Conservation (phyloP, 805 yeast species). For the Spathaspora passalidarum region DNA sequence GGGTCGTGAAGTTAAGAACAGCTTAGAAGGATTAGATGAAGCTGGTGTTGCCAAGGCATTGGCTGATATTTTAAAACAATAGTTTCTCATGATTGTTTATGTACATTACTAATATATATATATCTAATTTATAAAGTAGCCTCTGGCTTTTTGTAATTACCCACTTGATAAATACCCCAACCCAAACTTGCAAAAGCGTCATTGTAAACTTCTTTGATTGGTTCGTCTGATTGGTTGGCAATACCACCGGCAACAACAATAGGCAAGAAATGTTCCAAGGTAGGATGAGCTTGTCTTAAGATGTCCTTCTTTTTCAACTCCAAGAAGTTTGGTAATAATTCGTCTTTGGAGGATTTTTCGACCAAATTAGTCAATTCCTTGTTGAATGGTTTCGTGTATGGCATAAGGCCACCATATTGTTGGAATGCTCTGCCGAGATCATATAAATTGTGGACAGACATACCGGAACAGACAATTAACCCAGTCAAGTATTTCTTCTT, state of each 20-base stretch:
- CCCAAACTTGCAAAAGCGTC: slow-evolving; percentile 49
- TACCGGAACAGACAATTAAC: slow-evolving; percentile 64
- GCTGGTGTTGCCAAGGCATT: slow-evolving; percentile 42
- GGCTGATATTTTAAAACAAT: slow-evolving; percentile 36
- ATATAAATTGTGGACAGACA: slow-evolving; percentile 73
- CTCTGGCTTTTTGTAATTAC: slow-evolving; percentile 13
- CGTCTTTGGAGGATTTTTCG: slow-evolving; percentile 16
- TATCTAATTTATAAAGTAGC: neutral
- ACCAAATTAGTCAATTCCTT: slow-evolving; percentile 41
- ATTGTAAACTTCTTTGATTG: slow-evolving; percentile 46
- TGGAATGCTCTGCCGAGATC: slow-evolving; percentile 39
- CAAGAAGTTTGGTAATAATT: slow-evolving; percentile 35
- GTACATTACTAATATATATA: neutral
- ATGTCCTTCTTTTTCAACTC: slow-evolving; percentile 32
- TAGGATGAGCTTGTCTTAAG: slow-evolving; percentile 62
- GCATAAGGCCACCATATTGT: slow-evolving; percentile 22
- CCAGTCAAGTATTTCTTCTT: slow-evolving; percentile 26
- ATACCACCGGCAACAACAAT: slow-evolving; percentile 60
- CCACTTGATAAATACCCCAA: slow-evolving; percentile 66
- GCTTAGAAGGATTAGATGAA: slow-evolving; percentile 47
- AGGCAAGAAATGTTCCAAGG: slow-evolving; percentile 73
- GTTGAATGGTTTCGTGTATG: slow-evolving; percentile 56
- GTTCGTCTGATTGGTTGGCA: slow-evolving; percentile 34
- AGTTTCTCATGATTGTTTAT: slow-evolving; percentile 8
- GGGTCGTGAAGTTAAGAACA: slow-evolving; percentile 49